Evolutionary conservation across 139 green algal genomes (phyloP).

Genomic region (Chlamydomonas sp.): DNA sequence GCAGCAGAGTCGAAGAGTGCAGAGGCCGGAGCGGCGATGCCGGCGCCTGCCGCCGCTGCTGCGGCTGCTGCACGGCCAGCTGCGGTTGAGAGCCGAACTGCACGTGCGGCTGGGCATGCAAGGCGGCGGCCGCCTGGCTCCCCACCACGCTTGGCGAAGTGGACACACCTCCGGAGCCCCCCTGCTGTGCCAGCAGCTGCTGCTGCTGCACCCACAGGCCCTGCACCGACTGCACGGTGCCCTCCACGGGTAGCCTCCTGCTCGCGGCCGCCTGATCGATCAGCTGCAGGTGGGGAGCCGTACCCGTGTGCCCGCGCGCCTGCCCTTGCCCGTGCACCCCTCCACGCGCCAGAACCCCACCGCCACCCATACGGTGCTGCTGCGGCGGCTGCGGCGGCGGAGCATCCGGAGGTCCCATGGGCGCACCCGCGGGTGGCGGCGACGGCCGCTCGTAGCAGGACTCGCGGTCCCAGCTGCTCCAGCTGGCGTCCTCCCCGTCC

Average conservation of each 20-base stretch:
- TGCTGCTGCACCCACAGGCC: not conserved
- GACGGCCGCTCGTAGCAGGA: not conserved
- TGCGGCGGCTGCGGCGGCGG: not conserved
- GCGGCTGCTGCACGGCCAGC: not conserved
- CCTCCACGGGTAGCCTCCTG: not conserved
- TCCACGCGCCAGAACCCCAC: no score
- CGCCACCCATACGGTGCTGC: not conserved
- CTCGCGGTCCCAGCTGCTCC: constrained; percentile 22
- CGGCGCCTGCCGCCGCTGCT: not conserved
- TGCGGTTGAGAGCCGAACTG: no score
- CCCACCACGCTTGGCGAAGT: no score
- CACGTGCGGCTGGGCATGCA: no score
- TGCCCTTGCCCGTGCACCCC: not conserved
- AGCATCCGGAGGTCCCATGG: no score
- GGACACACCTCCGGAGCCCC: not conserved
- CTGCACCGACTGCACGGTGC: not conserved
- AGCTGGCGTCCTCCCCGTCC: not conserved
- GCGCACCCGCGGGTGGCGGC: no score
- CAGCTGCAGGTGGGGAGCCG: no score
- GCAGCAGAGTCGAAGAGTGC: not conserved
- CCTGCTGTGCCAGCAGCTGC: not conserved
- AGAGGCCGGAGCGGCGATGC: no score
- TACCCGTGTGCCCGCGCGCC: not conserved
- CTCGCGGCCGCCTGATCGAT: no score
- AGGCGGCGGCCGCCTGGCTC: no score